phyloP scores from a whole-genome alignment of 768 basidiomycete species.

The Hemileccinum impolitum region DNA sequence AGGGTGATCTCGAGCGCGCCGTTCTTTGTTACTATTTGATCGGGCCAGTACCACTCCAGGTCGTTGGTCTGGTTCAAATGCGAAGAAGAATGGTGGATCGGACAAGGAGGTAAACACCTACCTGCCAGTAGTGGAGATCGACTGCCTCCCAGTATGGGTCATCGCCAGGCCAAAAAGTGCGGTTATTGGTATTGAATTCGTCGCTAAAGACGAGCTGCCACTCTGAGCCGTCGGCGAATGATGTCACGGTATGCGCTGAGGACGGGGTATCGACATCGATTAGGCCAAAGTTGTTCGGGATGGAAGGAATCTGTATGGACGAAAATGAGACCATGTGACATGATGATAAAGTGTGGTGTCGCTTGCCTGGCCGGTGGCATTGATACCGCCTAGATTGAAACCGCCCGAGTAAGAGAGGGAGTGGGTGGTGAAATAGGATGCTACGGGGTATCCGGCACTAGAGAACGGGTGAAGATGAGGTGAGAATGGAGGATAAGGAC shows the following conservation, averaged over 20 bases:
- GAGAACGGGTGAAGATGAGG: constrained; percentile 1
- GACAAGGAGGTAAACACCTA: constrained; percentile 18
- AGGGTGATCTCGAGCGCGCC: constrained; percentile 79
- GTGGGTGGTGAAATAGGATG: constrained; percentile 51
- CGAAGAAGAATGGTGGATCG: background rate
- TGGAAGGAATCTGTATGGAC: constrained; percentile 46
- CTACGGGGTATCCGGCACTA: constrained; percentile 63
- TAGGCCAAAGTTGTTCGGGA: constrained; percentile 63
- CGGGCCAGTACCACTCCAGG: constrained; percentile 89
- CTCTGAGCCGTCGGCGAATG: constrained; percentile 50
- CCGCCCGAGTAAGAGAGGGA: constrained; percentile 50
- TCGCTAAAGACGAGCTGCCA: constrained; percentile 80
- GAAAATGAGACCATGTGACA: background rate
- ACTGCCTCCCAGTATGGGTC: constrained; percentile 90
- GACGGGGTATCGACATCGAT: constrained; percentile 77
- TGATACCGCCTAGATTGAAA: constrained; percentile 76
- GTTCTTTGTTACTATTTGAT: constrained; percentile 64
- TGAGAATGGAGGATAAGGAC: constrained; percentile 16
- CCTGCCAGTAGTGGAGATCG: constrained; percentile 77
- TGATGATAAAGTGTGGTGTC: background rate
- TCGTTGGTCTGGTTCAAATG: constrained; percentile 52
- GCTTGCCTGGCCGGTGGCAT: constrained; percentile 65
- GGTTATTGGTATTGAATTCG: constrained; percentile 78
- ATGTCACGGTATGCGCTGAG: constrained; percentile 48
- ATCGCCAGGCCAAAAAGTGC: constrained; percentile 76